Evolutionary conservation across 1,284 basidiomycete genomes (phyloP).

Genomic region (Fomitopsis pinicola): DNA sequence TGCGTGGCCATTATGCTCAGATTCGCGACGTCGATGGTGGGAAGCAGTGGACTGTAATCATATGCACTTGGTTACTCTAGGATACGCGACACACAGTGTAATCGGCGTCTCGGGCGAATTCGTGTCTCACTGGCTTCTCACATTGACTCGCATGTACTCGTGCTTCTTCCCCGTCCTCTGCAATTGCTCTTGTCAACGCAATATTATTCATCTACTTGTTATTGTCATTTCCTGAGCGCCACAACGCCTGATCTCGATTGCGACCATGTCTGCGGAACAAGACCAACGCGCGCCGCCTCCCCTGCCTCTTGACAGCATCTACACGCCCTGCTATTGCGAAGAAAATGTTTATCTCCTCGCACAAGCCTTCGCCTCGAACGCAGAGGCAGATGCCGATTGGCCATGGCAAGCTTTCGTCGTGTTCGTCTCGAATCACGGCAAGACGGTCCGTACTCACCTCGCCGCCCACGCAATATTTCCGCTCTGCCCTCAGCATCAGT

Average conservation of each 20-base stretch:
- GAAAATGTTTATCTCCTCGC: conserved; percentile 68
- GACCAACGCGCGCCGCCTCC: conserved; percentile 19
- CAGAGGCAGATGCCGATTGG: conserved; percentile 17
- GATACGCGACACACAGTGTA: conserved; percentile 5
- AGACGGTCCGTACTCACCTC: conserved; percentile 40
- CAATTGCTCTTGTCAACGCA: background rate
- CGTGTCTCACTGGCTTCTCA: background rate
- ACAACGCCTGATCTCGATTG: background rate
- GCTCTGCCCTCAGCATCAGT: background rate
- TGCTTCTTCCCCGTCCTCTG: background rate
- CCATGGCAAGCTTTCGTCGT: conserved; percentile 51
- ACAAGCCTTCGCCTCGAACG: conserved; percentile 33
- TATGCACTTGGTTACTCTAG: conserved; percentile 2
- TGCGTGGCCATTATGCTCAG: background rate
- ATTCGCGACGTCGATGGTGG: background rate
- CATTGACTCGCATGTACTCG: conserved; percentile 2
- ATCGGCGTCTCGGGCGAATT: conserved; percentile 1
- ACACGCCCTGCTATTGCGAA: conserved; percentile 55
- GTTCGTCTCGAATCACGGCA: conserved; percentile 62
- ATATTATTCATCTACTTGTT: background rate
- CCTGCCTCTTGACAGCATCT: conserved; percentile 25
- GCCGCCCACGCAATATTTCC: background rate
- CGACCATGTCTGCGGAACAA: conserved; percentile 1
- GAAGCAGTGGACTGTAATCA: conserved; percentile 3
- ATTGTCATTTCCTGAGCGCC: background rate